These are phyloP conservation scores for Leucaena leucocephala DNA, from an alignment of 306 rosid species.

Conservation along the genomic window DNA sequence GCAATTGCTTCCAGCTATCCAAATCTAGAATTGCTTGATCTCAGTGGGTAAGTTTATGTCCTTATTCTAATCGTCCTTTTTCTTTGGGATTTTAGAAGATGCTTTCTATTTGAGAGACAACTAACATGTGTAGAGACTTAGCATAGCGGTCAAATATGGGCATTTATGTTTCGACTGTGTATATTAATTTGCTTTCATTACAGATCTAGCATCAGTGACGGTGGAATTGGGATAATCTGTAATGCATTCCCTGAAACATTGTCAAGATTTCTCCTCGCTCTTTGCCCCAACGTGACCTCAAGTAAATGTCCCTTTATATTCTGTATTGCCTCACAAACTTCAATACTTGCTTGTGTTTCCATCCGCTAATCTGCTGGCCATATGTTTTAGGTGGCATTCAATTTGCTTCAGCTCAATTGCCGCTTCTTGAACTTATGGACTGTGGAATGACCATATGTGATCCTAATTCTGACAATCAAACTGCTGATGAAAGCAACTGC, in stretches of 20 bases:
- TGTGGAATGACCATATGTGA: conserved; percentile 83
- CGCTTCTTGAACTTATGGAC: conserved; percentile 80
- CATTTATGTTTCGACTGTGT: background rate
- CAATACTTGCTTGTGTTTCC: background rate
- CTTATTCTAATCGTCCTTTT: background rate
- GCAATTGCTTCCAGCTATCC: conserved; percentile 77
- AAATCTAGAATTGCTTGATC: conserved; percentile 67
- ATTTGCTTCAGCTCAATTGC: conserved; percentile 77
- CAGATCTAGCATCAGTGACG: conserved; percentile 83
- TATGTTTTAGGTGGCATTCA: conserved; percentile 70
- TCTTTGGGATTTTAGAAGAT: background rate
- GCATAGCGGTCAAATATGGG: background rate
- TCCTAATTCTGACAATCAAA: conserved; percentile 44
- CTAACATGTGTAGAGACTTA: background rate
- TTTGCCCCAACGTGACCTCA: conserved; percentile 74
- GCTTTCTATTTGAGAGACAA: background rate
- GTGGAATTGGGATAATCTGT: conserved; percentile 84
- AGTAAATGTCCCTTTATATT: conserved; percentile 42
- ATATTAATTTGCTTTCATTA: conserved; percentile 20
- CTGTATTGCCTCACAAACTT: background rate
- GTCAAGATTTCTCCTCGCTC: conserved; percentile 71
- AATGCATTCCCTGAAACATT: conserved; percentile 72
- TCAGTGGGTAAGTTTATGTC: conserved; percentile 64
- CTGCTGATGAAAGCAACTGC: conserved; percentile 40
- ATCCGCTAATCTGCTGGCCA: conserved; percentile 13